Percentiles rank a stretch among this genome's conserved stretches.
Evolutionary conservation across 768 basidiomycete genomes (phyloP).

Genomic region (Hirschioporus abietinus): DNA sequence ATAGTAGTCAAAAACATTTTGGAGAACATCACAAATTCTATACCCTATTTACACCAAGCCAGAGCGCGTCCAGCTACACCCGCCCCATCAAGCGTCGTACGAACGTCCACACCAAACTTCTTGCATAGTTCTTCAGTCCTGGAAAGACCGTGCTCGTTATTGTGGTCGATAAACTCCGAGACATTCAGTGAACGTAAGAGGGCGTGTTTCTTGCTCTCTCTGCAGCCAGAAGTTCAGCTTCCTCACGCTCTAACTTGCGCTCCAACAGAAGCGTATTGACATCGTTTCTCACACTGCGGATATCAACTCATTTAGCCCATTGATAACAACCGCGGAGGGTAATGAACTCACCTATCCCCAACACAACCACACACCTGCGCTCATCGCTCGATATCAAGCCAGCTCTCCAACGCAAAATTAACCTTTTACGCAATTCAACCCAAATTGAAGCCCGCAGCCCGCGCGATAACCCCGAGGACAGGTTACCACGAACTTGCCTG

Average conservation of each 20-base stretch:
- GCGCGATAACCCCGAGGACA: constrained; percentile 95
- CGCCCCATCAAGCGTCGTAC: too few relatives aligned
- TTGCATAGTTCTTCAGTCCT: too few relatives aligned
- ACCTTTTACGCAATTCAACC: constrained; percentile 98
- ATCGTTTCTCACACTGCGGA: constrained; percentile 80
- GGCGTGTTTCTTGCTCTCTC: constrained; percentile 6
- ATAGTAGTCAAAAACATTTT: too few relatives aligned
- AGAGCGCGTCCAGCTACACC: too few relatives aligned
- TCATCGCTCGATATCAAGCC: constrained; percentile 82
- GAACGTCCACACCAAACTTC: too few relatives aligned
- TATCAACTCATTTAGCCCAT: constrained; percentile 2
- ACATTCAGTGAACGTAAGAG: too few relatives aligned
- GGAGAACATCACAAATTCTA: too few relatives aligned
- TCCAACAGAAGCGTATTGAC: constrained; percentile 80
- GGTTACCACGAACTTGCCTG: constrained; percentile 95
- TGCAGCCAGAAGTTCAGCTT: not conserved
- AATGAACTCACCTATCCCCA: constrained; percentile 52
- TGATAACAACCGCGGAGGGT: not conserved
- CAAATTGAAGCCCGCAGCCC: constrained; percentile 93
- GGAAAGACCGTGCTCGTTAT: too few relatives aligned
- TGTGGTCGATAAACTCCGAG: too few relatives aligned
- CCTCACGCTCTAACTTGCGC: constrained; percentile 43
- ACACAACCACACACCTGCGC: constrained; percentile 76
- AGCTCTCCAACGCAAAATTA: constrained; percentile 93
- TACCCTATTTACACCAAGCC: too few relatives aligned